phyloP scores from a whole-genome alignment of 306 rosid species.

The Echinosophora koreensis region DNA sequence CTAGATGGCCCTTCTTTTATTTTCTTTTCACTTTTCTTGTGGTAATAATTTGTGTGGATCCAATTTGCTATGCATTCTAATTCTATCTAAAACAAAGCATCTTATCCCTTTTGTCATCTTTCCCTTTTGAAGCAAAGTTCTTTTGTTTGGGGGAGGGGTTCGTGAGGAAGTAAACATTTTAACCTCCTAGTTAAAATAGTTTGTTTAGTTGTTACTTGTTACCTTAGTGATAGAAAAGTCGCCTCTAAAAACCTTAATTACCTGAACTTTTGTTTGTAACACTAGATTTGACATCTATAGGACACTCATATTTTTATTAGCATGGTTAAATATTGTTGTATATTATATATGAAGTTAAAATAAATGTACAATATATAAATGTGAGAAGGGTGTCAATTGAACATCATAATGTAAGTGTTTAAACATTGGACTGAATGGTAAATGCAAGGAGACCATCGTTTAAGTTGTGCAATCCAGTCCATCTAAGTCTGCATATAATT shows the following conservation, averaged over 20 bases:
- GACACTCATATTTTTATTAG: too few species aligned
- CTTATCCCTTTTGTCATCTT: constrained; percentile 44
- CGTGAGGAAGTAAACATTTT: neutral
- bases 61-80: constrained; percentile 34
- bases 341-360: too few species aligned
- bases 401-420: too few species aligned
- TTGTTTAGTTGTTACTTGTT: neutral
- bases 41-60: constrained; percentile 50
- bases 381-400: too few species aligned
- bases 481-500: neutral
- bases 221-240: constrained; percentile 19
- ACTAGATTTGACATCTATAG: too few species aligned
- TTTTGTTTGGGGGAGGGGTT: neutral
- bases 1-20: constrained; percentile 18
- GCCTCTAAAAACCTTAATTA: neutral
- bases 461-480: neutral
- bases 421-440: neutral
- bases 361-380: too few species aligned
- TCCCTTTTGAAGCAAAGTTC: constrained; percentile 13
- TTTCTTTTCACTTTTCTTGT: constrained; percentile 19
- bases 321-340: too few species aligned
- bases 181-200: constrained; percentile 14
- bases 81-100: constrained; percentile 21
- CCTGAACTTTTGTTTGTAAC: neutral
- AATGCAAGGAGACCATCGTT: constrained; percentile 10